Conservation (phyloP, 2,329 filamentous ascomycete species). For the Talaromyces sp. region DNA sequence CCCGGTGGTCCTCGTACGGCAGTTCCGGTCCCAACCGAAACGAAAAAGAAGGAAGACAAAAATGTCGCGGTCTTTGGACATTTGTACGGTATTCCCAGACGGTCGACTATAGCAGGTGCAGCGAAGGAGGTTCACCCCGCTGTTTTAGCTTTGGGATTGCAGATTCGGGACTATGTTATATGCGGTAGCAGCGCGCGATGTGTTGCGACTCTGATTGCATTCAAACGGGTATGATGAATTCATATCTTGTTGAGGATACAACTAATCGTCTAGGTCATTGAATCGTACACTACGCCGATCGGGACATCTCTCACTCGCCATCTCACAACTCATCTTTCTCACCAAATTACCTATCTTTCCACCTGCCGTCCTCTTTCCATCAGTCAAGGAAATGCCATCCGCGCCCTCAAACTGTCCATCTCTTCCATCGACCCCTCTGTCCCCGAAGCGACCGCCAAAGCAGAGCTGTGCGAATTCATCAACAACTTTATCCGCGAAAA, state of each 20-base stretch:
- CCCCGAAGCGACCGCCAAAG: slow-evolving; percentile 77
- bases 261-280: slow-evolving; percentile 64
- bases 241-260: too few species aligned
- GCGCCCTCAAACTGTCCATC: slow-evolving; percentile 89
- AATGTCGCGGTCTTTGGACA: slow-evolving; percentile 77
- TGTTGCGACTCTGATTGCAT: slow-evolving; percentile 81
- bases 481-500: slow-evolving; percentile 88
- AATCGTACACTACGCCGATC: slow-evolving; percentile 84
- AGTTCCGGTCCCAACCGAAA: slow-evolving; percentile 40
- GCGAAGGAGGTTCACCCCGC: slow-evolving; percentile 78
- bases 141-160: slow-evolving; percentile 78
- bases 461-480: slow-evolving; percentile 72
- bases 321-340: slow-evolving; percentile 86
- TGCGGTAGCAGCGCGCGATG: slow-evolving; percentile 86
- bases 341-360: slow-evolving; percentile 91
- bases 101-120: slow-evolving; percentile 58
- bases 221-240: slow-evolving; percentile 66
- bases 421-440: slow-evolving; percentile 84
- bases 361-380: slow-evolving; percentile 94
- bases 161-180: slow-evolving; percentile 84
- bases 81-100: slow-evolving; percentile 72
- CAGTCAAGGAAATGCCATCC: slow-evolving; percentile 94
- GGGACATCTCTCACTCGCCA: slow-evolving; percentile 84
- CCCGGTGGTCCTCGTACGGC: slow-evolving; percentile 29
- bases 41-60: slow-evolving; percentile 62